These are phyloP conservation scores for Exophiala spinifera DNA, from an alignment of 2,329 filamentous ascomycete genomes.

Conservation along the genomic window DNA sequence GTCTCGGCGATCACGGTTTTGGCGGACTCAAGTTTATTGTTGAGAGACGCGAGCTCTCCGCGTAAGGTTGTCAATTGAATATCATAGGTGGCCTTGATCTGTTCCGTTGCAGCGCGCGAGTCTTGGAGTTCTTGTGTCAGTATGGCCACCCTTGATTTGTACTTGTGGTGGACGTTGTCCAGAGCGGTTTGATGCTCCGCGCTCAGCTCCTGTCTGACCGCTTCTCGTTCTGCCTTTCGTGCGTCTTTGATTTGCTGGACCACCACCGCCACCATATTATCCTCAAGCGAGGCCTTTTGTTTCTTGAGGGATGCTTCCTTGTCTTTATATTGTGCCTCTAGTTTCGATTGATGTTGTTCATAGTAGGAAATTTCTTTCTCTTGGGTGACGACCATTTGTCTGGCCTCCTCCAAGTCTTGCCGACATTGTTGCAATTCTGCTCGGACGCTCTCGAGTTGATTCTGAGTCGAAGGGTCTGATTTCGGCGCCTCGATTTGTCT, in stretches of 20 bases:
- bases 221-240: conserved; percentile 20
- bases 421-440: conserved; percentile 25
- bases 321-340: conserved; percentile 26
- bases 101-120: conserved; percentile 15
- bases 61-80: conserved; percentile 16
- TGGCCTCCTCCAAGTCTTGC: conserved; percentile 21
- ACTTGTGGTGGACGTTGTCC: conserved; percentile 24
- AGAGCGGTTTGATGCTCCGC: conserved; percentile 14
- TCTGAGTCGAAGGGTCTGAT: not conserved
- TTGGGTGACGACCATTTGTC: conserved; percentile 18
- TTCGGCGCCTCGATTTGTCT: conserved; percentile 4
- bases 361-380: conserved; percentile 21
- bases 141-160: conserved; percentile 24
- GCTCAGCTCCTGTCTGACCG: conserved; percentile 16
- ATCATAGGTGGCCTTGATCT: conserved; percentile 17
- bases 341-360: conserved; percentile 32
- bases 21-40: conserved; percentile 21
- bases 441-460: conserved; percentile 12
- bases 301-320: conserved; percentile 22
- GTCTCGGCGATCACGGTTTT: conserved; percentile 21
- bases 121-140: conserved; percentile 22
- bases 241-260: conserved; percentile 26
- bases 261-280: conserved; percentile 24
- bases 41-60: conserved; percentile 13
- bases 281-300: conserved; percentile 22